Evolutionary conservation across 2,329 filamentous ascomycete species (phyloP).

Genomic region (Cercospora sp.): DNA sequence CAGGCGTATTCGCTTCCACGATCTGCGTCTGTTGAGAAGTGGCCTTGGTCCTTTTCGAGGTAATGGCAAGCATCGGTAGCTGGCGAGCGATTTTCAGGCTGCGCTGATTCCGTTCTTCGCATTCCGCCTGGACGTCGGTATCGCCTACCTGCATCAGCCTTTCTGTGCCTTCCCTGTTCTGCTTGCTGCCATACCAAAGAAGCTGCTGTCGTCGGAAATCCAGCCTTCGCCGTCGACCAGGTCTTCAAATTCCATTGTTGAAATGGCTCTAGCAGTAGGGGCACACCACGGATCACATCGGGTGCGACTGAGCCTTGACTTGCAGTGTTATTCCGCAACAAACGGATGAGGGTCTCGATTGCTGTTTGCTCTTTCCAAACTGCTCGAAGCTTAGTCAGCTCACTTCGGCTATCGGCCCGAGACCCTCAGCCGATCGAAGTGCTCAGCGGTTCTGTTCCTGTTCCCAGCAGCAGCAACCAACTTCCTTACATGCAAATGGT

Average conservation of each 20-base stretch:
- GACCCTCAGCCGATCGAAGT: background rate
- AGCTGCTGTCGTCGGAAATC: conserved; percentile 47
- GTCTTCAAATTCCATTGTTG: conserved; percentile 12
- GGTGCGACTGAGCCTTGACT: background rate
- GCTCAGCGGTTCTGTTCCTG: too few species aligned
- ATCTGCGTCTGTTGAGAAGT: background rate
- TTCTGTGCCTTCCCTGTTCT: background rate
- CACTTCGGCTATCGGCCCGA: background rate
- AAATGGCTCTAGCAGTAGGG: background rate
- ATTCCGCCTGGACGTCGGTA: conserved; percentile 2
- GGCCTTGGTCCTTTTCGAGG: background rate
- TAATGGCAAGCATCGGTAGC: background rate
- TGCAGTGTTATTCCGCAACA: background rate
- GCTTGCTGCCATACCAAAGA: conserved; percentile 43
- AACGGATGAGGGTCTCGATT: background rate
- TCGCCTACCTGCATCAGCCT: conserved; percentile 22
- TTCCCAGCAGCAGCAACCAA: too few species aligned
- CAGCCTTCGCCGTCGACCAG: conserved; percentile 21
- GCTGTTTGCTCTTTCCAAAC: background rate
- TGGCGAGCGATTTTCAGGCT: background rate
- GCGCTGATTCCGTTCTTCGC: background rate
- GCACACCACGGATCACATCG: background rate
- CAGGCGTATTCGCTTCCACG: background rate
- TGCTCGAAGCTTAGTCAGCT: background rate
- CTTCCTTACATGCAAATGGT: too few species aligned